A percentile compares a stretch with the other conserved stretches of the same genome.
Evolutionary conservation across 1,284 basidiomycete species (phyloP).

Genomic region (Ganoderma sp.): DNA sequence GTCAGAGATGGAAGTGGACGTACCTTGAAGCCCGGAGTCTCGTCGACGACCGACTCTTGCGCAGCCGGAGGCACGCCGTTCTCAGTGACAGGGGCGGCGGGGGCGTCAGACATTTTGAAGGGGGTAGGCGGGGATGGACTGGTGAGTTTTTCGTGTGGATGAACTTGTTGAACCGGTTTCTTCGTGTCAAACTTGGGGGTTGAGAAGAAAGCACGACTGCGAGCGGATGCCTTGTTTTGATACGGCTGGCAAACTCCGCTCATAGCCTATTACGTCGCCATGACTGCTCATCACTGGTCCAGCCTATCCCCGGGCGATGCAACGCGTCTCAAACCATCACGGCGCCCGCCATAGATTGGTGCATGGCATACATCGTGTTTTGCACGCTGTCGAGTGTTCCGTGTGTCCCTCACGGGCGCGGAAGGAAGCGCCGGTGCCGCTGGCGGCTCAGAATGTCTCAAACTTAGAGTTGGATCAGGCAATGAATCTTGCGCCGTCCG

Average conservation of each 20-base stretch:
- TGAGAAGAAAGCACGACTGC: conserved; percentile 55
- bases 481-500: not conserved
- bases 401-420: not conserved
- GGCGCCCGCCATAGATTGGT: conserved; percentile 2
- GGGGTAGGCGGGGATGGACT: conserved; percentile 48
- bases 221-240: conserved; percentile 44
- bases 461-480: not conserved
- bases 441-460: not conserved
- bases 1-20: conserved; percentile 33
- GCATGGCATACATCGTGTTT: conserved; percentile 14
- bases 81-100: conserved; percentile 76
- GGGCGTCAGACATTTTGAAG: conserved; percentile 83
- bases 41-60: conserved; percentile 69
- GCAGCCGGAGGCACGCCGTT: conserved; percentile 79
- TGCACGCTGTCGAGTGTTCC: conserved; percentile 13
- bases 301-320: conserved; percentile 21
- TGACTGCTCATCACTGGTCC: conserved; percentile 35
- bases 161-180: conserved; percentile 81
- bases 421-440: not conserved
- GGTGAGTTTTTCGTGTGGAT: conserved; percentile 55
- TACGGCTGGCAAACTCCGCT: conserved; percentile 41
- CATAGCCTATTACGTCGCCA: conserved; percentile 43
- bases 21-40: conserved; percentile 80
- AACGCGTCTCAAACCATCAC: conserved; percentile 29
- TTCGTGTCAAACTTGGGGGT: conserved; percentile 81